Base-by-base conservation (phyloP, 305 asterid species). In the Plantago lanceolata region DNA sequence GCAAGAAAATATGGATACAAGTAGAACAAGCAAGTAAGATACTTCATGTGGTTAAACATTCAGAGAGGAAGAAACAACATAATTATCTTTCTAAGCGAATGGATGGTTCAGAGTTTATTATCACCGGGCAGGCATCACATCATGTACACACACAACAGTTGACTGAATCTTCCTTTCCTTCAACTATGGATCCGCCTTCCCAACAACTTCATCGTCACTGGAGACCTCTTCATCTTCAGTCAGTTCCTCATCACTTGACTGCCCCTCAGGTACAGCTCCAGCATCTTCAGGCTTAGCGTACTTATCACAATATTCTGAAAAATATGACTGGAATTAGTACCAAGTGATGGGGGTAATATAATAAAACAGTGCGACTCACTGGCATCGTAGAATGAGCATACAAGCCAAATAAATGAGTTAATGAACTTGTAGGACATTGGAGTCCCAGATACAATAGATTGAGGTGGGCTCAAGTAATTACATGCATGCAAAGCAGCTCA, bases 211-310 rank as follows among this genome's bases (percentile, higher is more conserved):
- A 11, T 87, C 96, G 5, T 87, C 95, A 5, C 84, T 82, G 24
- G 90, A 87, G 29, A 68, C 85, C 70, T 76, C 72, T 68, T 82
- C 97, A 66, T 82, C 96, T 65, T 87, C 92, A 37, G 77, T 82
- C 65, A 81, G 62, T 71, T 87, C 97, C 59, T 84, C 97, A 15
- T 87, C 92, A 18, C 97, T 87, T 1, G 95, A 79, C 63, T 84
- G 74, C 55, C 75, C 89, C 20, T 85, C 90, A 16, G 88, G 86
- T 20, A 59, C 80, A 57, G 79, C 90, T 60, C 97, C 96, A 6
- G 82, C 90, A 73, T 87, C 89, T 60, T 76, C 87, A 40, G 90
- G 83, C 81, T 85, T 90, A 0, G 97, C 97, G 57, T 82, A 84
- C 68, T 81, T 90, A 68, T 87, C 83, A 14, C 97, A 85, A 28